Conservation (phyloP, 192 early-diverging fungal species). For the Funneliformis mosseae region DNA sequence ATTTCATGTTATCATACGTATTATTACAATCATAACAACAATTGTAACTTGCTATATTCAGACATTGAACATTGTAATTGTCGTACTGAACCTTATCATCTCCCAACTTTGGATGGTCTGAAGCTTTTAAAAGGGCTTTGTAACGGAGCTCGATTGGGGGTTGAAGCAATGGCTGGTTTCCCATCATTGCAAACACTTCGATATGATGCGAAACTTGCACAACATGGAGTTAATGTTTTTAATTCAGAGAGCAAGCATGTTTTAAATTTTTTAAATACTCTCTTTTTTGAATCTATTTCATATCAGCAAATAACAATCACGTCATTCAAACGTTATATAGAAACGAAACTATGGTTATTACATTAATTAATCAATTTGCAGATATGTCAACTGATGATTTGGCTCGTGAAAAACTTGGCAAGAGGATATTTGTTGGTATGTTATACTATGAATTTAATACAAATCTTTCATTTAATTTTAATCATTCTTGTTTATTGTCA, state of each 20-base stretch:
- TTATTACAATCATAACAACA: background rate
- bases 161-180: conserved; percentile 77
- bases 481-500: conserved; percentile 17
- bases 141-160: conserved; percentile 64
- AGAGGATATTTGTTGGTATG: conserved; percentile 63
- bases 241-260: conserved; percentile 69
- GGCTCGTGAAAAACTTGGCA: conserved; percentile 58
- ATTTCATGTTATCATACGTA: background rate
- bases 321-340: conserved; percentile 37
- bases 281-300: background rate
- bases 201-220: conserved; percentile 67
- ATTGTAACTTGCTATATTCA: background rate
- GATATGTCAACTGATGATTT: conserved; percentile 56
- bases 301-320: background rate
- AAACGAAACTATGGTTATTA: conserved; percentile 75
- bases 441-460: background rate
- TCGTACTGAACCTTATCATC: conserved; percentile 55
- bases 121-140: conserved; percentile 63
- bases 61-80: conserved; percentile 44
- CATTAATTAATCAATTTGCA: conserved; percentile 56
- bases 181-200: conserved; percentile 84
- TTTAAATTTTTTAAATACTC: background rate
- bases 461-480: background rate
- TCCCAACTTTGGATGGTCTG: conserved; percentile 63
- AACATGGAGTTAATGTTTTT: conserved; percentile 86